Base-by-base conservation (phyloP, 257 asterid species). In the Mitragyna speciosa region DNA sequence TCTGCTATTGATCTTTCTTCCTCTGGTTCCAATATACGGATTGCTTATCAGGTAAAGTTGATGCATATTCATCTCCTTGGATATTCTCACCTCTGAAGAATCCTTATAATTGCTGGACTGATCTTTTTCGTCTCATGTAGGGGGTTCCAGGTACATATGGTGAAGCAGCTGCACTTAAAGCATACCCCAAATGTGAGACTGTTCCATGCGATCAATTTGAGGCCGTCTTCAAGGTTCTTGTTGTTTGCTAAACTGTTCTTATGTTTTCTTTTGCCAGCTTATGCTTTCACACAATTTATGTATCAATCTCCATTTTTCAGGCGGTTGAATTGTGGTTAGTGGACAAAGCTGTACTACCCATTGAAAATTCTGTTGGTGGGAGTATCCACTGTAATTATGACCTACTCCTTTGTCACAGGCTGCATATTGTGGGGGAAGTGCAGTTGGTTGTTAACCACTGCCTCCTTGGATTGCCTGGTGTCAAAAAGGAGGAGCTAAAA, bases 291-390 rank as follows among this genome's bases (percentile, higher is more conserved):
- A 72, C 31, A 80, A 78, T 76, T 70, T 63, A 16, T 26, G 30
- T 76, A 41, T 63, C 70, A 72, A 70, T 69, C 66, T 70, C 49
- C 51, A 6, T 86, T 80, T 73, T 39, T 81, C 94, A 95, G 99
- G 98, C 99, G 12, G 97, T 94, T 83, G 98, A 96, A 67, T 79
- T 94, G 84, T 96, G 99, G 99, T 82, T 96, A 83, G 99, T 91
- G 79, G 98, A 96, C 82, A 96, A 88, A 86, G 98, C 99, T 2
- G 96, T 94, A 66, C 96, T 96, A 41, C 99, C 98, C 0, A 91
- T 96, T 10, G 99, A 96, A 87, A 91, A 91, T 86, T 91, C 99
- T 64, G 96, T 96, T 76, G 98, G 94, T 4, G 99, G 98, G 77
- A 96, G 99, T 90, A 92, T 92, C 74, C 99, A 96, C 66, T 93